phyloP scores from a whole-genome alignment of 768 basidiomycete species.

The Lentinula sp. region DNA sequence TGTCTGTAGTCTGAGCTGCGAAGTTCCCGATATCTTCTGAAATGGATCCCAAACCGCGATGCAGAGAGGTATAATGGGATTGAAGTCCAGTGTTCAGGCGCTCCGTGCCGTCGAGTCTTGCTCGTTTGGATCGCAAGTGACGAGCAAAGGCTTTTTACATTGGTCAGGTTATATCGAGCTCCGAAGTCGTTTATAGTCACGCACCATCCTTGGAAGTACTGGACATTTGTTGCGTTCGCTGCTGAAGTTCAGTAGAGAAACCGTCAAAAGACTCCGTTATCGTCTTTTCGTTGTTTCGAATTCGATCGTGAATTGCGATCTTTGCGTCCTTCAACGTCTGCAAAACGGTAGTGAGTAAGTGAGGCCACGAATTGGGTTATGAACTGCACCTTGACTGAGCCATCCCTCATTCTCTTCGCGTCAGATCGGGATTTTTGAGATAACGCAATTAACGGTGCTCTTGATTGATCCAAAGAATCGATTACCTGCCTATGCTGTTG shows the following conservation, averaged over 20 bases:
- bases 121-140: conserved; percentile 57
- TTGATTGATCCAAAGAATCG: conserved; percentile 33
- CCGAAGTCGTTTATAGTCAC: background rate
- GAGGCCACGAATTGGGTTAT: background rate
- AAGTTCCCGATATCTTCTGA: conserved; percentile 42
- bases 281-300: conserved; percentile 38
- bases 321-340: conserved; percentile 39
- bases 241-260: conserved; percentile 48
- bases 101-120: conserved; percentile 55
- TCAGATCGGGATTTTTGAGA: conserved; percentile 44
- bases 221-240: conserved; percentile 38
- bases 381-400: conserved; percentile 46
- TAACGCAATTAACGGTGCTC: conserved; percentile 30
- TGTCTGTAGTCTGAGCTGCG: conserved; percentile 36
- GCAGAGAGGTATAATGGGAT: conserved; percentile 44
- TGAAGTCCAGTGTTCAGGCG: conserved; percentile 43
- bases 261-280: conserved; percentile 40
- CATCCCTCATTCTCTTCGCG: conserved; percentile 50
- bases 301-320: conserved; percentile 31
- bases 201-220: conserved; percentile 41
- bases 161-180: background rate
- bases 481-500: conserved; percentile 43
- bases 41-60: conserved; percentile 43
- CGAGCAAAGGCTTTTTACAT: conserved; percentile 49
- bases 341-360: background rate